Percentiles rank a stretch among this genome's conserved stretches.
Evolutionary conservation across 2,329 filamentous ascomycete genomes (phyloP).

Genomic region (Botrytis tulipae): DNA sequence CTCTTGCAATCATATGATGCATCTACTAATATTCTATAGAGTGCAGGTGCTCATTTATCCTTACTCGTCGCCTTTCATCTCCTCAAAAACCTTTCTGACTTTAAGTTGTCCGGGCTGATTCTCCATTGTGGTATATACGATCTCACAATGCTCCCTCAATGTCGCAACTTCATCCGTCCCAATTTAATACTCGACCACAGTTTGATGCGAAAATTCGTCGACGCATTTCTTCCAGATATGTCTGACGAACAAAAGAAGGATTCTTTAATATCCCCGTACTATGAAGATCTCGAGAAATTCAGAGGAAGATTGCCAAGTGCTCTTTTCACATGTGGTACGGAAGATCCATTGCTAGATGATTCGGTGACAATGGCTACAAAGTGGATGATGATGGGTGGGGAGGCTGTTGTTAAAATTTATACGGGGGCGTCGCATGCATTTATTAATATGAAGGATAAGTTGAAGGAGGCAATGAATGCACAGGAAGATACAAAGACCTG

Average conservation of each 20-base stretch:
- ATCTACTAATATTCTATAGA: conserved; percentile 36
- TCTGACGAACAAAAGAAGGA: conserved; percentile 44
- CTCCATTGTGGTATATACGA: conserved; percentile 54
- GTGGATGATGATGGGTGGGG: conserved; percentile 51
- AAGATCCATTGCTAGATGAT: conserved; percentile 54
- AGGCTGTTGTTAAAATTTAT: conserved; percentile 52
- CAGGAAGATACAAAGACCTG: conserved; percentile 28
- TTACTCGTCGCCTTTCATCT: conserved; percentile 49
- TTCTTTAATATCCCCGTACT: conserved; percentile 50
- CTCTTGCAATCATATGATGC: too few relatives aligned
- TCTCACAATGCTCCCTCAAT: conserved; percentile 45
- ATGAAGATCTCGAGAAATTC: conserved; percentile 44
- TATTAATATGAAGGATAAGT: conserved; percentile 29
- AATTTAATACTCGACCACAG: conserved; percentile 45
- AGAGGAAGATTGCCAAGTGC: conserved; percentile 48
- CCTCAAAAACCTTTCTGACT: conserved; percentile 40
- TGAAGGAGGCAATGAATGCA: conserved; percentile 27
- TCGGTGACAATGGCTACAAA: conserved; percentile 53
- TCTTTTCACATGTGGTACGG: conserved; percentile 54
- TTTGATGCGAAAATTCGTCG: conserved; percentile 47
- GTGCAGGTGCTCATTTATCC: conserved; percentile 51
- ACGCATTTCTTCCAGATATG: conserved; percentile 46
- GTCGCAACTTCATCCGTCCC: conserved; percentile 28
- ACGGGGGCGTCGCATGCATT: conserved; percentile 56
- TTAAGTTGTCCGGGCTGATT: conserved; percentile 49